Conservation (phyloP, 2,329 filamentous ascomycete species). For the Neopestalotiopsis rosae region DNA sequence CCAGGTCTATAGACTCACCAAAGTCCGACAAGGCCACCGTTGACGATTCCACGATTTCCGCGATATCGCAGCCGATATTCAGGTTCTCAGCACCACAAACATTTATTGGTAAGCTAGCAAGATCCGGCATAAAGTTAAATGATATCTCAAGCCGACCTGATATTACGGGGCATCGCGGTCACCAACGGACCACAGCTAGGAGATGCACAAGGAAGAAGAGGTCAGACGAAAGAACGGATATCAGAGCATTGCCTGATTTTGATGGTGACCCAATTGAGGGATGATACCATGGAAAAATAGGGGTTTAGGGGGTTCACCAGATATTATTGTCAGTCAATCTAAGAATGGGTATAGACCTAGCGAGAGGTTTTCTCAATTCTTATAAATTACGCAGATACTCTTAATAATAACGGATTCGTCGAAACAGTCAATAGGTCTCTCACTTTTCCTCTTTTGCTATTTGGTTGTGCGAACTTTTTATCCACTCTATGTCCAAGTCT, state of each 20-base stretch:
- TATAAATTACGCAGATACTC: too few relatives aligned
- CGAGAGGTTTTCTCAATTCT: too few relatives aligned
- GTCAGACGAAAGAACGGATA: slow-evolving; percentile 17
- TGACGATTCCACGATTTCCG: background rate
- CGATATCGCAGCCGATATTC: background rate
- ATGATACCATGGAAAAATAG: background rate
- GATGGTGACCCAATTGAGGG: slow-evolving; percentile 23
- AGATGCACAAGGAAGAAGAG: slow-evolving; percentile 4
- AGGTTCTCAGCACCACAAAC: slow-evolving; percentile 15
- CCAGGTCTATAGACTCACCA: background rate
- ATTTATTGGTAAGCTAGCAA: slow-evolving; percentile 18
- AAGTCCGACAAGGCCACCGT: background rate
- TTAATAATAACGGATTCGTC: too few relatives aligned
- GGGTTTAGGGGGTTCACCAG: background rate
- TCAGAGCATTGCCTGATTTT: slow-evolving; percentile 21
- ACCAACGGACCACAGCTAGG: background rate
- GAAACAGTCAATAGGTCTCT: too few relatives aligned
- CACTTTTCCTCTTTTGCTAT: too few relatives aligned
- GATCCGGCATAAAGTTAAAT: background rate
- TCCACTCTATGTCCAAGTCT: too few relatives aligned
- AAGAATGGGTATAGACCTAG: too few relatives aligned
- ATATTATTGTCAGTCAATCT: background rate
- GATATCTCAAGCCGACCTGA: background rate
- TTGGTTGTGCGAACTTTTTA: too few relatives aligned
- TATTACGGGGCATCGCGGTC: background rate